Percentiles rank a stretch among this genome's conserved stretches.
Conservation (phyloP, 1,139 yeast genomes). For the Blastobotrys illinoisensis region DNA sequence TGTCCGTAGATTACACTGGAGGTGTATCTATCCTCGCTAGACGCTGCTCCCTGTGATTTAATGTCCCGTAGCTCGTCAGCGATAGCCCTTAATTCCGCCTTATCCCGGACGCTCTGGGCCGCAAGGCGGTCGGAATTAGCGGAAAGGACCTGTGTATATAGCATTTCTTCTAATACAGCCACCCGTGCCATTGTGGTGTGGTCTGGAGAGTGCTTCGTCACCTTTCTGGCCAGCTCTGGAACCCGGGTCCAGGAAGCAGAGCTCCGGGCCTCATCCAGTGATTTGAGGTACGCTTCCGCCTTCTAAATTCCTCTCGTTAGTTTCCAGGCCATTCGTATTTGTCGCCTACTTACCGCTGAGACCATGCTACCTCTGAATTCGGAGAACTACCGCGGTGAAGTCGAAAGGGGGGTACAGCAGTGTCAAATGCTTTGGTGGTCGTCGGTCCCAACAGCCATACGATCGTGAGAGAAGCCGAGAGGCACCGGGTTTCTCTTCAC, state of each 20-base stretch:
- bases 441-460: not conserved
- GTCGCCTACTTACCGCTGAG: not conserved
- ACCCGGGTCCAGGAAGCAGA: slow-evolving; percentile 20
- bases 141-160: not conserved
- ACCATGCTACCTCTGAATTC: not conserved
- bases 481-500: not conserved
- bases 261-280: slow-evolving; percentile 22
- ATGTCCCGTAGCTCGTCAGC: not conserved
- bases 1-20: slow-evolving; percentile 22
- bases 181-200: slow-evolving; percentile 10
- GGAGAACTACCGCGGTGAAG: too few relatives aligned
- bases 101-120: not conserved
- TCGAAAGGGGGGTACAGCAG: not conserved
- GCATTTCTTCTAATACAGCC: slow-evolving; percentile 5
- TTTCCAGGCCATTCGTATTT: not conserved
- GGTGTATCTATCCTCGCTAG: slow-evolving; percentile 13
- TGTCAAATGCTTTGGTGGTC: not conserved
- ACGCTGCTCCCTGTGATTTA: not conserved
- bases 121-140: slow-evolving; percentile 1
- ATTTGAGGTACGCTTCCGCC: slow-evolving; percentile 12
- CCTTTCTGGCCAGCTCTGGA: slow-evolving; percentile 22
- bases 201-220: slow-evolving; percentile 17
- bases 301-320: too few relatives aligned
- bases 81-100: not conserved
- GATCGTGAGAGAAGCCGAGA: not conserved